Conservation (phyloP, 116 monocot genomes). For the Cymodocea nodosa region DNA sequence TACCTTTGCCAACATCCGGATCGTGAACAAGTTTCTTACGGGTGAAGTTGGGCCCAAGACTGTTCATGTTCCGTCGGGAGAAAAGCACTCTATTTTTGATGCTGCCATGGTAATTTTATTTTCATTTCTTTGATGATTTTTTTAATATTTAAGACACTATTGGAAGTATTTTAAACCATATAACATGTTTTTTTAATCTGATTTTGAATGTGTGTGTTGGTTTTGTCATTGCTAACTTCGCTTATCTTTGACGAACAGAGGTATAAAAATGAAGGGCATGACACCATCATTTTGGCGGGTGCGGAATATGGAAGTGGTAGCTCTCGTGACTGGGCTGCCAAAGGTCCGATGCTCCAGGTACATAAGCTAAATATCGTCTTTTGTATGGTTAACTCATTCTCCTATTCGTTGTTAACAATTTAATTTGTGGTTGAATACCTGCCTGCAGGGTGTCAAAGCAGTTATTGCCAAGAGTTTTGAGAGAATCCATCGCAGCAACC, state of each 20-base stretch:
- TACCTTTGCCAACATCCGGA: constrained; percentile 66
- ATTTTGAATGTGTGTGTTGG: neutral
- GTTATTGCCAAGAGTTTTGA: constrained; percentile 89
- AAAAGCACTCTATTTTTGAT: constrained; percentile 61
- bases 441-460: constrained; percentile 67
- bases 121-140: neutral
- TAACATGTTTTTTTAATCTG: neutral
- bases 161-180: too few species aligned
- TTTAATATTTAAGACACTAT: too few species aligned
- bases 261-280: constrained; percentile 69
- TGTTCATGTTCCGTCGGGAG: constrained; percentile 57
- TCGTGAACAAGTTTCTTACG: constrained; percentile 65
- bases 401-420: neutral
- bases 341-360: constrained; percentile 75
- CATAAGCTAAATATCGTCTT: neutral
- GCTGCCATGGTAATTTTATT: constrained; percentile 45
- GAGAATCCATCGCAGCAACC: constrained; percentile 83
- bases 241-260: constrained; percentile 5
- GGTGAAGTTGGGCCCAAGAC: constrained; percentile 71
- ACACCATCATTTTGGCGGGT: constrained; percentile 78
- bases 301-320: constrained; percentile 90
- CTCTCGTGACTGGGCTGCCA: constrained; percentile 92
- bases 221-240: neutral
- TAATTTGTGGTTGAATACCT: neutral
- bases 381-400: too few species aligned